Base-by-base conservation (phyloP, 2,329 filamentous ascomycete species). In the Pyrenophora tritici-repentis region DNA sequence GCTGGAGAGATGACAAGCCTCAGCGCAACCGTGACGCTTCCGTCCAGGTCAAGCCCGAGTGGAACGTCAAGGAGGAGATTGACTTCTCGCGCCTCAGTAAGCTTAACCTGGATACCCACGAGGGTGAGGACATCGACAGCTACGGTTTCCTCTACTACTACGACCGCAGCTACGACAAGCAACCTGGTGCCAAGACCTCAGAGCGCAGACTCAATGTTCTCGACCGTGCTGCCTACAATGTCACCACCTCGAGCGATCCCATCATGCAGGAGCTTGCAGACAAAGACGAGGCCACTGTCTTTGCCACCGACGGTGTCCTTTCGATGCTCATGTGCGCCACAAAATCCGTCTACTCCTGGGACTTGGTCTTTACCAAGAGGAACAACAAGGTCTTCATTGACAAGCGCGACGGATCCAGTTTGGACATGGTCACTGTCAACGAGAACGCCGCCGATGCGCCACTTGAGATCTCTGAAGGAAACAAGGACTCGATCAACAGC, bases 271-370 rank as follows among this genome's bases (percentile, higher is more conserved):
- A 97, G 73, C 85, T 97, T 48, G 90, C 94, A 58, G 93, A 97
- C 67, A 95, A 92, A 81, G 86, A 96, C 71, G 92, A 97, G 79
- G 94, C 92, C 39, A 94, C 90, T 64, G 93, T 99, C 70, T 99
- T 97, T 72, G 91, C 94, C 58, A 97, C 94, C 37, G 92, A 97
- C 76, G 96, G 88, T 78, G 92, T 99, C 67, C 85, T 99, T 53
- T 97, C 93, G 62, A 97, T 97, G 91, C 87, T 99, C 68, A 99
- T 99, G 94, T 99, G 94, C 78, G 87, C 94, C 43, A 90, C 94
- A 53, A 90, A 95, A 69, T 96, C 91, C 50, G 90, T 99, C 58
- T 97, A 97, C 81, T 92, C 92, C 36, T 99, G 94, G 94, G 94
- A 99, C 76, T 87, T 99, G 67, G 88, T 99, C 72, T 95, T 99